Evolutionary conservation across 2,329 filamentous ascomycete genomes (phyloP).

Genomic region (Sporothrix pseudoabietina): DNA sequence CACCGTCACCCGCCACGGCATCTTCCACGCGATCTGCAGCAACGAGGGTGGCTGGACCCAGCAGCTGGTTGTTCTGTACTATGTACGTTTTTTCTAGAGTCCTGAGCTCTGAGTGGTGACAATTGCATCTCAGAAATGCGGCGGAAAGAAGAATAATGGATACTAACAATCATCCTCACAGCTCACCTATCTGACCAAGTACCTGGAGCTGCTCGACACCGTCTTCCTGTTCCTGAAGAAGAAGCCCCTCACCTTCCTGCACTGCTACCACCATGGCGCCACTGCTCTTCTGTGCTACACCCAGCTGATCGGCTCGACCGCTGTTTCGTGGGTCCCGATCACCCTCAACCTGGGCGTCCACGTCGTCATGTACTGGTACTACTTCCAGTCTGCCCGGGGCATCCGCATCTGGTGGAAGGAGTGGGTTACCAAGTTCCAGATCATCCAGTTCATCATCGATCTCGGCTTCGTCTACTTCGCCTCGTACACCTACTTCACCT

Average conservation of each 20-base stretch:
- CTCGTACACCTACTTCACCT: slow-evolving; percentile 74
- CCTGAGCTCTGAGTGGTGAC: not conserved
- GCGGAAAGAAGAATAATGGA: not conserved
- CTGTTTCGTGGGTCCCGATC: slow-evolving; percentile 94
- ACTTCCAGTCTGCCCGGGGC: slow-evolving; percentile 97
- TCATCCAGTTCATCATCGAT: slow-evolving; percentile 95
- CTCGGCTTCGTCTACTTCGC: slow-evolving; percentile 98
- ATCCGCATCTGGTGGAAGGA: slow-evolving; percentile 99
- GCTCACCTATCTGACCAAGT: slow-evolving; percentile 98
- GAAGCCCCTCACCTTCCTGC: slow-evolving; percentile 98
- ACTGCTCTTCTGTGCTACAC: slow-evolving; percentile 98
- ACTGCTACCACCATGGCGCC: slow-evolving; percentile 98
- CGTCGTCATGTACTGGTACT: slow-evolving; percentile 99
- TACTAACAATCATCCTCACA: slow-evolving; percentile 50
- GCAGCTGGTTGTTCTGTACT: slow-evolving; percentile 91
- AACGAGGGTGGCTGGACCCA: slow-evolving; percentile 87
- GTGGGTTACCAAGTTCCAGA: slow-evolving; percentile 97
- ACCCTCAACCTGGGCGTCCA: slow-evolving; percentile 90
- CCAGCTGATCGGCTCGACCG: slow-evolving; percentile 87
- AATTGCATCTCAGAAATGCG: not conserved
- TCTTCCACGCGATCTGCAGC: slow-evolving; percentile 89
- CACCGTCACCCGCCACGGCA: slow-evolving; percentile 74
- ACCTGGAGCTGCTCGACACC: slow-evolving; percentile 92
- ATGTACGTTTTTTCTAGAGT: slow-evolving; percentile 62
- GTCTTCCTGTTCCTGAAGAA: slow-evolving; percentile 98